Percentiles rank a stretch among this genome's conserved stretches.
Evolutionary conservation across 139 green algal species (phyloP).

Genomic region (Chlamydomonas eustigma): DNA sequence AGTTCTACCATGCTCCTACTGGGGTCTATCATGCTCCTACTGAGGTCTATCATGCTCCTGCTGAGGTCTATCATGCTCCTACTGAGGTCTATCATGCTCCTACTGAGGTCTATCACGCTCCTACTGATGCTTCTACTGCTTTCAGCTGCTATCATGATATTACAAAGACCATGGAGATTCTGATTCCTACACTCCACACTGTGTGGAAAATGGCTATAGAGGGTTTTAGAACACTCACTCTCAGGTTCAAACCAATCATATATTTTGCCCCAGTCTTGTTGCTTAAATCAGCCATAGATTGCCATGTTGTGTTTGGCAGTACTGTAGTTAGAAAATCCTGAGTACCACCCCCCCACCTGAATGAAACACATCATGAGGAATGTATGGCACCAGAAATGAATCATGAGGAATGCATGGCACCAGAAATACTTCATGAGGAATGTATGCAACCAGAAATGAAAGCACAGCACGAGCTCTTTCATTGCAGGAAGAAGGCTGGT

Average conservation of each 20-base stretch:
- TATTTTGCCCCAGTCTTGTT: neutral
- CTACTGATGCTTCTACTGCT: neutral
- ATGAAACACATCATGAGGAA: neutral
- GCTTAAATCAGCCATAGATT: conserved; percentile 2
- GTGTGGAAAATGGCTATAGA: neutral
- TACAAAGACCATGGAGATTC: too few relatives aligned
- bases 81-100: neutral
- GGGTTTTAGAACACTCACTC: neutral
- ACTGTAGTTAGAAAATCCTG: conserved; percentile 11
- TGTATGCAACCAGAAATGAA: too few relatives aligned
- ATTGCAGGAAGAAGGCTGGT: too few relatives aligned
- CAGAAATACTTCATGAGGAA: too few relatives aligned
- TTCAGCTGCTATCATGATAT: neutral
- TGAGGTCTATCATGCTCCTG: neutral
- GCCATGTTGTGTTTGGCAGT: neutral
- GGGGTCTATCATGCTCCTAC: neutral
- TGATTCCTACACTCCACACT: too few relatives aligned
- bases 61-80: neutral
- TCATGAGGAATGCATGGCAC: too few relatives aligned
- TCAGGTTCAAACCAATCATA: conserved; percentile 16
- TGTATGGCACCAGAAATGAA: too few relatives aligned
- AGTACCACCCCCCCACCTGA: conserved; percentile 1
- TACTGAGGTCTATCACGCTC: neutral
- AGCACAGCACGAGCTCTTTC: too few relatives aligned
- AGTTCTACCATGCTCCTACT: neutral